Conservation (phyloP, 345 rosid species). For the Syzygium aromaticum region DNA sequence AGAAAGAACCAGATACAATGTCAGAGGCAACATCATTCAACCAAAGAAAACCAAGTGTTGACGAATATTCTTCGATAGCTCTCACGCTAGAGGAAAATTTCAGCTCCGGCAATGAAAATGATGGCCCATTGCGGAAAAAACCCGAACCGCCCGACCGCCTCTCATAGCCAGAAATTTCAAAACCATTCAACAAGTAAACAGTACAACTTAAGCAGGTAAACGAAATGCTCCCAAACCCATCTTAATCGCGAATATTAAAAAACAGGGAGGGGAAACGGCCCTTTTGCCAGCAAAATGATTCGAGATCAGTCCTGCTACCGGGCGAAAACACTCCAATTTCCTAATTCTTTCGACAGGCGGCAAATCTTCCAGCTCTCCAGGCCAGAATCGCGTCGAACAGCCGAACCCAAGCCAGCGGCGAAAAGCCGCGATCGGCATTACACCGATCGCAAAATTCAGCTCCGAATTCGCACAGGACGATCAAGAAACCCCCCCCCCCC, state of each 20-base stretch:
- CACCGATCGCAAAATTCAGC: not conserved
- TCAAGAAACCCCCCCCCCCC: not conserved
- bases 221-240: not conserved
- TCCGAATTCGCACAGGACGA: not conserved
- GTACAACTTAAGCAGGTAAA: not conserved
- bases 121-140: not conserved
- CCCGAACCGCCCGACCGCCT: not conserved
- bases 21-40: not conserved
- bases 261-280: not conserved
- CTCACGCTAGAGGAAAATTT: not conserved
- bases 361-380: not conserved
- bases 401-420: not conserved
- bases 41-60: not conserved
- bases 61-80: not conserved
- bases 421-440: not conserved
- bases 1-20: not conserved
- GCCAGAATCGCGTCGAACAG: not conserved
- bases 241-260: not conserved
- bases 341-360: not conserved
- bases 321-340: not conserved
- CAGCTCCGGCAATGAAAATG: not conserved
- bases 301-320: not conserved
- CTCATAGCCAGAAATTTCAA: not conserved
- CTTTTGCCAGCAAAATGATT: not conserved
- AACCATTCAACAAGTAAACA: not conserved